Conservation (phyloP, 352 stramenopile genomes). For the Pythium chondricola region DNA sequence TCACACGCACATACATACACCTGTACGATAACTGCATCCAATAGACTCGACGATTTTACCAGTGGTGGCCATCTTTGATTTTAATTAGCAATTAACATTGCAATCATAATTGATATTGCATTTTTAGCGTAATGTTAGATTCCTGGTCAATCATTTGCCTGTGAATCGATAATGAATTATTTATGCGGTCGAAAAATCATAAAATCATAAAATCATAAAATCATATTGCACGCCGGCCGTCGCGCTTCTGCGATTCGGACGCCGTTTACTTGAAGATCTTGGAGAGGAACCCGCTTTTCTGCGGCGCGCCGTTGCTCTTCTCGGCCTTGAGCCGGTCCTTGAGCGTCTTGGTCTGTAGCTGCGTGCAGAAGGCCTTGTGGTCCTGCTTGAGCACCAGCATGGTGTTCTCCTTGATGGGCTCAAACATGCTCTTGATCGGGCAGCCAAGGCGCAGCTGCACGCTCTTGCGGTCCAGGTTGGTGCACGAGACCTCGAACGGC, state of each 20-base stretch:
- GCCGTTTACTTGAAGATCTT: slow-evolving; percentile 52
- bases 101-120: no score
- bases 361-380: slow-evolving; percentile 69
- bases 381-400: slow-evolving; percentile 82
- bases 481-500: slow-evolving; percentile 78
- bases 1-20: no score
- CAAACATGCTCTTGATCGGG: slow-evolving; percentile 75
- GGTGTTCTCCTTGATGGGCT: slow-evolving; percentile 82
- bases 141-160: no score
- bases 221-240: no score
- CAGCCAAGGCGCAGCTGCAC: slow-evolving; percentile 76
- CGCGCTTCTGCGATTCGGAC: no score
- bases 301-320: slow-evolving; percentile 27
- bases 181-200: no score
- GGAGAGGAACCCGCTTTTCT: slow-evolving; percentile 60
- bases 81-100: no score
- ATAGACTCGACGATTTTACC: no score
- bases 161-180: no score
- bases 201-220: no score
- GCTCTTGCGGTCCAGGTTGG: slow-evolving; percentile 73
- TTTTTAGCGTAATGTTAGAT: no score
- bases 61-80: no score
- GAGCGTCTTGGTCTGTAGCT: slow-evolving; percentile 64
- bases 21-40: neutral
- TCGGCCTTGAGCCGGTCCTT: slow-evolving; percentile 71